Evolutionary conservation across 2,329 filamentous ascomycete species (phyloP), one percentile per base, ranked within the genome.

Genomic region (Aureobasidium uvarum): DNA sequence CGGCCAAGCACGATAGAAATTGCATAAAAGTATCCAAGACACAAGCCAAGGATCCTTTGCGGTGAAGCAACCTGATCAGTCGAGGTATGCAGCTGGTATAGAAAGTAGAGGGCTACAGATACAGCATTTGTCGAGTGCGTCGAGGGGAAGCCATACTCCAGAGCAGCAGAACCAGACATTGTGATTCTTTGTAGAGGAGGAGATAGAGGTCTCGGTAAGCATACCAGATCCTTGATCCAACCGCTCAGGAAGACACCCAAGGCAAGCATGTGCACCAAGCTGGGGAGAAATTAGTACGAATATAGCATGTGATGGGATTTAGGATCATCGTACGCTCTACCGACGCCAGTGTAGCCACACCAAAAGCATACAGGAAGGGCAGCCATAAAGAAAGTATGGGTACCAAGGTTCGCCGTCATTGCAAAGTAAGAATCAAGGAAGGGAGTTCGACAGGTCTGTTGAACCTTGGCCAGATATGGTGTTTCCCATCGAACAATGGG

Each of bases 381-480:
- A 70, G 96, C 85, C 93, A 98, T 98, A 82, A 97, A 99, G 81
- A 97, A 98, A 0, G 95, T 99, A 78, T 99, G 95, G 0, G 95
- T 99, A 70, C 95, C 92, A 64, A 98, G 85, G 77, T 98, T 99
- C 69, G 95, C 95, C 0, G 93, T 96, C 70, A 96, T 91, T 59
- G 95, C 94, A 78, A 99, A 99, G 81, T 97, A 99, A 68, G 91
- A 91, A 78, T 99, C 95, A 72, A 98, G 87, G 10, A 90, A 85
- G 0, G 92, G 91, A 23, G 91, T 89, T 73, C 94, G 90, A 75
- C 94, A 78, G 75, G 82, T 86, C 70, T 88, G 84, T 82, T 99
- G 95, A 74, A 96, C 80, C 80, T 86, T 89, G 66, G 94, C 94
- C 20, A 99, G 87, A 77, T 96, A 95, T 1, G 93, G 94, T 36